A percentile compares a stretch with the other conserved stretches of the same genome.
These are phyloP conservation scores for Populus hybrid DNA, from an alignment of 441 rosid genomes.

Conservation along the genomic window DNA sequence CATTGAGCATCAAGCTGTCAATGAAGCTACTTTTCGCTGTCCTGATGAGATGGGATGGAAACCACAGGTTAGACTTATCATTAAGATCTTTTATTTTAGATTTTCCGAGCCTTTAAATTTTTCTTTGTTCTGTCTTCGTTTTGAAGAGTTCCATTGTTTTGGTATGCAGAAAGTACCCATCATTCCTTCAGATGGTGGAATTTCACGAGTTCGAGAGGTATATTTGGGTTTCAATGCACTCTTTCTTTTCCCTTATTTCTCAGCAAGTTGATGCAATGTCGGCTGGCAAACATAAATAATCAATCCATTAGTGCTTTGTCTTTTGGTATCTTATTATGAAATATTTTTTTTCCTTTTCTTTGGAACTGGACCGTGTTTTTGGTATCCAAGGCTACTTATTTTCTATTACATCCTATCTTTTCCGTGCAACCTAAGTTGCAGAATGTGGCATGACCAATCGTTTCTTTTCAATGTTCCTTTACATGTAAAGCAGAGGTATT, in stretches of 20 bases:
- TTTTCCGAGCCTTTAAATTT: not conserved
- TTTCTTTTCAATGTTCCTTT: not conserved
- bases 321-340: not conserved
- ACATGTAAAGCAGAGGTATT: not conserved
- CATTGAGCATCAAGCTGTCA: conserved; percentile 85
- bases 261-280: not conserved
- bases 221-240: not conserved
- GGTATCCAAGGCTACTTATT: conserved; percentile 5
- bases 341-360: not conserved
- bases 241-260: not conserved
- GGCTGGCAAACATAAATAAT: not conserved
- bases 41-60: conserved; percentile 99
- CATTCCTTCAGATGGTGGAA: conserved; percentile 72
- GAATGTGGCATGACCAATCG: not conserved
- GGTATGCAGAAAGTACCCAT: conserved; percentile 76
- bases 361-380: not conserved
- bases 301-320: not conserved
- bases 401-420: not conserved
- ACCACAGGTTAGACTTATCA: conserved; percentile 66
- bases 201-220: conserved; percentile 75
- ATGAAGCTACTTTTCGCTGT: conserved; percentile 96
- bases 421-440: not conserved
- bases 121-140: conserved; percentile 7
- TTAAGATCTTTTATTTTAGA: not conserved
- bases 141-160: conserved; percentile 9